phyloP scores from a whole-genome alignment of 257 asterid species.

The Nicotiana tomentosiformis region DNA sequence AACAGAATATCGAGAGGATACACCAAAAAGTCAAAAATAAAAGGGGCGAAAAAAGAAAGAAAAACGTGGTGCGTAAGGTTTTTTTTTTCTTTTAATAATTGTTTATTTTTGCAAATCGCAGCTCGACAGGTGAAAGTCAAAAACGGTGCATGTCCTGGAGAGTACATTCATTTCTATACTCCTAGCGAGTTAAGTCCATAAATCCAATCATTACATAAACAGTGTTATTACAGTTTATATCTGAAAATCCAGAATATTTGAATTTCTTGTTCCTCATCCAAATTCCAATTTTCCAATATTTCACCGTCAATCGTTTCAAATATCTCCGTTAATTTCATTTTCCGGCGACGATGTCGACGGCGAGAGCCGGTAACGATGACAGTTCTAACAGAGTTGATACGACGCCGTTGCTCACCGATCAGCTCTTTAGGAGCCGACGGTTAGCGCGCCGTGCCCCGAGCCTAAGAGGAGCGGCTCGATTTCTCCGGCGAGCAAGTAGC shows the following conservation, averaged over 20 bases:
- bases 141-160: not conserved
- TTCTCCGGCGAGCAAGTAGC: constrained; percentile 43
- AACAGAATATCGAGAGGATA: not conserved
- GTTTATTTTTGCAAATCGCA: not conserved
- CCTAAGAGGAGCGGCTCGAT: constrained; percentile 46
- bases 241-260: not conserved
- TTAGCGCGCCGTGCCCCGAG: constrained; percentile 55
- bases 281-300: not conserved
- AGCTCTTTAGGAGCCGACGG: constrained; percentile 47
- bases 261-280: not conserved
- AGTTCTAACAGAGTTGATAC: constrained; percentile 24
- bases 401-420: constrained; percentile 54
- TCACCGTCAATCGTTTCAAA: not conserved
- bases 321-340: not conserved
- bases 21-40: not conserved
- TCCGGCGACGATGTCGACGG: constrained; percentile 24
- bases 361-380: constrained; percentile 11
- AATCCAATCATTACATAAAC: not conserved
- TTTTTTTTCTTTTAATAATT: not conserved
- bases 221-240: not conserved
- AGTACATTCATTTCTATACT: not conserved
- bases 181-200: not conserved
- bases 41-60: not conserved
- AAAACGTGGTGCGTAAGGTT: not conserved
- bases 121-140: not conserved